Conservation (phyloP, 2,329 filamentous ascomycete genomes). For the Apiospora saccharicola region DNA sequence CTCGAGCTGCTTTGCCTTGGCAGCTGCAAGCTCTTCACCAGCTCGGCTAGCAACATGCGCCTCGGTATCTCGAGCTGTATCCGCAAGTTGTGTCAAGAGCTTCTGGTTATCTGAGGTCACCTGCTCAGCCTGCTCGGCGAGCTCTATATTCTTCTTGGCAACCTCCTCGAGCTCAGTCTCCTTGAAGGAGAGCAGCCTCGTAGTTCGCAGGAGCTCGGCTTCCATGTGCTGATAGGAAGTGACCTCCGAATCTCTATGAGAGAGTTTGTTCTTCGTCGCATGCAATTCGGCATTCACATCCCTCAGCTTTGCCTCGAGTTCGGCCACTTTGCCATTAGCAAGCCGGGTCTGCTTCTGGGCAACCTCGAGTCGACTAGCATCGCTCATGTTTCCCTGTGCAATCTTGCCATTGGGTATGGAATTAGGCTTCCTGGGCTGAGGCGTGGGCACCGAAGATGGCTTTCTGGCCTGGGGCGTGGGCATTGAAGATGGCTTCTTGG, state of each 20-base stretch:
- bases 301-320: background rate
- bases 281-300: background rate
- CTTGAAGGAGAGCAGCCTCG: background rate
- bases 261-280: background rate
- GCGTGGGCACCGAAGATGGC: background rate
- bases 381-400: background rate
- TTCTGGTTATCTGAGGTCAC: background rate
- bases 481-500: background rate
- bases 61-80: background rate
- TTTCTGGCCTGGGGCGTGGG: background rate
- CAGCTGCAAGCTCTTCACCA: background rate
- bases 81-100: background rate
- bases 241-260: background rate
- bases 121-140: background rate
- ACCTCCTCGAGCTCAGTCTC: background rate
- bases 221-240: background rate
- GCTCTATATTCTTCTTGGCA: background rate
- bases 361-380: background rate
- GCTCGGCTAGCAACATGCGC: background rate
- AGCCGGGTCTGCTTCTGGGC: constrained; percentile 18
- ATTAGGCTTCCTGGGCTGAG: background rate
- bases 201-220: background rate
- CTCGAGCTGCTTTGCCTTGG: background rate
- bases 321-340: background rate
- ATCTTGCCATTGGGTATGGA: background rate